Base-by-base conservation (phyloP, 2,329 filamentous ascomycete species). In the Paecilomyces dactylethromorphus region DNA sequence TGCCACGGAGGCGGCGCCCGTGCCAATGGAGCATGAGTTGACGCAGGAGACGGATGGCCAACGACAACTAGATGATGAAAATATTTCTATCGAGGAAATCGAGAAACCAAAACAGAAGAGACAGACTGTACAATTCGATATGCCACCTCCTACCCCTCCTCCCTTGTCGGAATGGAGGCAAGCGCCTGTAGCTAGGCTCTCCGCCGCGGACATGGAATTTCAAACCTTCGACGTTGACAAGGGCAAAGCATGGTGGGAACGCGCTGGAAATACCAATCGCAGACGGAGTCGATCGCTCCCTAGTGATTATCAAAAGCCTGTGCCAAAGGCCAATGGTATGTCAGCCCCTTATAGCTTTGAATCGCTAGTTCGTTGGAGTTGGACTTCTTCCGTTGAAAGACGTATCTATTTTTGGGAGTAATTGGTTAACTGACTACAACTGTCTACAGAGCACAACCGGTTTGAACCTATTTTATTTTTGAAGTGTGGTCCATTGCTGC, bases 381-480 rank as follows among this genome's bases (percentile, higher is more conserved):
- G 26, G 7, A 29, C 26, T 29, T 29, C 4, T 45, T 45, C 39
- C 39, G 13, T 24, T 24, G 50, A 13, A 13, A n/a, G 21, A 29
- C 18, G 21, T 52, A 12, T 13, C 50, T 26, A 22, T 15, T 26
- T 1, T 15, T 13, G 22, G 21, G 6, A 13, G 13, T 26, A 3
- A 45, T 45, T 29, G 10, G 51, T 56, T 53, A 64, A 82, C 79
- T 78, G 45, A 83, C 84, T 4, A 65, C 52, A 56, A 60, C 53
- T 54, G 49, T 26, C 29, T 56, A 52, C 59, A 74, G 65, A 64
- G 58, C 65, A 66, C 15, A 91, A 89, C 18, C 83, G 83, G 59
- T 99, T 97, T 74, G 89, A 89, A 65, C 94, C 94, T 22, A 83
- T 85, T 2, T 75, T 99, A 39, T 92, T 90, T 70, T 80, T 99